Conservation (phyloP, 805 yeast species). For the Jamesozyma rosinii region DNA sequence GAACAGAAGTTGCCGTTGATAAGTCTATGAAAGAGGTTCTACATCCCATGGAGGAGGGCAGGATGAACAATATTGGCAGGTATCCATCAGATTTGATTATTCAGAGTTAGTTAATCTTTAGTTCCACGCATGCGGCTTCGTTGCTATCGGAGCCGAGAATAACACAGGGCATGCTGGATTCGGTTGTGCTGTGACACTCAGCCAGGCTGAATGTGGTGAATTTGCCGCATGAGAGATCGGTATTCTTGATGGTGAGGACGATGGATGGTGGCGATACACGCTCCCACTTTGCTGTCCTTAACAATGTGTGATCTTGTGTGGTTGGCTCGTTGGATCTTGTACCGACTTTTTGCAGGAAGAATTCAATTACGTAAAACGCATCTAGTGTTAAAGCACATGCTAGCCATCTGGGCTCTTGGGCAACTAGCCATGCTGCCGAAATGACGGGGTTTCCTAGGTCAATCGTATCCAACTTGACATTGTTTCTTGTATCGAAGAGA, state of each 20-base stretch:
- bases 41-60: too few relatives aligned
- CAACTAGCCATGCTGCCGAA: constrained; percentile 12
- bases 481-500: constrained; percentile 19
- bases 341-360: neutral
- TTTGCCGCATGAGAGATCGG: neutral
- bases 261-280: neutral
- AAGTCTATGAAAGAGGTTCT: too few relatives aligned
- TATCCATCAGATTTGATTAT: too few relatives aligned
- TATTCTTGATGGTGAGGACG: neutral
- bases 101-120: too few relatives aligned
- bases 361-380: constrained; percentile 7
- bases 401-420: neutral
- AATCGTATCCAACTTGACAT: constrained; percentile 8
- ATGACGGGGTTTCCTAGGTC: constrained; percentile 16
- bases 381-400: constrained; percentile 13
- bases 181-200: too few relatives aligned
- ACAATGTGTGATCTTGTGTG: neutral
- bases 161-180: neutral
- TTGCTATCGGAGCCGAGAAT: neutral
- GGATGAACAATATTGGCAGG: too few relatives aligned
- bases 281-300: neutral
- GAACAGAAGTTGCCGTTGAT: too few relatives aligned
- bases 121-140: neutral
- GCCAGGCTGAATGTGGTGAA: neutral
- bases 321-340: neutral